Base-by-base conservation (phyloP, 805 yeast species). In the Pichia manshurica region DNA sequence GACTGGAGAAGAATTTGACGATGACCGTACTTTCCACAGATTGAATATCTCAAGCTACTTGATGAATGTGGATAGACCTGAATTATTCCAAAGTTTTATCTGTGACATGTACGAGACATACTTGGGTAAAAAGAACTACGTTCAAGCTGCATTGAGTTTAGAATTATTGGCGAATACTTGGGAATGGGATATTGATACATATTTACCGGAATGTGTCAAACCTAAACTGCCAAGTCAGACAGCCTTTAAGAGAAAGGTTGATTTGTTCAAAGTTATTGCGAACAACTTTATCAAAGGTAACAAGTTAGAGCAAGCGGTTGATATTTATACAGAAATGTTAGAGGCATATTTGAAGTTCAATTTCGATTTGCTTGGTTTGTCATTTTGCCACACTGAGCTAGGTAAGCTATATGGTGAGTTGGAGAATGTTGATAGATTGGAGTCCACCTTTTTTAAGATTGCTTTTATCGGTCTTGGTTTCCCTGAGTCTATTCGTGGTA, bases 381-480 rank as follows among this genome's bases (percentile, higher is more conserved):
- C 91, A 3, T 77, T 71, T 60, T 87, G 81, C 49, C 87, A 85
- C 61, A 72, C 74, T 37, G 78, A 81, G 54, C 71, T 88, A 53
- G 78, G 89, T 19, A 74, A 76, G 51, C 66, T 87, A n/a, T 89
- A 84, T 65, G 66, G 71, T 17, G 81, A 77, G 42, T 70, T 87
- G 52, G 87, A 83, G 59, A 71, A 75, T 15, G 73, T 82, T 9
- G 95, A 86, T 59, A 75, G 90, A 59, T 69, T 82, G 48, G 79
- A 83, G 19, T 87, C 95, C 22, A 80, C 88, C 6, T 88, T 77
- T 63, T 88, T 86, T 72, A 77, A 83, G 60, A 87, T 88, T 46
- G 75, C 85, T 19, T 87, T 84, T 59, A 76, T 85, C 61, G 96
- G 96, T 15, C 77, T 74, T 45, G 96, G 96, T 2, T 88, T 88